Base-by-base conservation (phyloP, 2,329 filamentous ascomycete species). In the Trichoderma cornu-damae region DNA sequence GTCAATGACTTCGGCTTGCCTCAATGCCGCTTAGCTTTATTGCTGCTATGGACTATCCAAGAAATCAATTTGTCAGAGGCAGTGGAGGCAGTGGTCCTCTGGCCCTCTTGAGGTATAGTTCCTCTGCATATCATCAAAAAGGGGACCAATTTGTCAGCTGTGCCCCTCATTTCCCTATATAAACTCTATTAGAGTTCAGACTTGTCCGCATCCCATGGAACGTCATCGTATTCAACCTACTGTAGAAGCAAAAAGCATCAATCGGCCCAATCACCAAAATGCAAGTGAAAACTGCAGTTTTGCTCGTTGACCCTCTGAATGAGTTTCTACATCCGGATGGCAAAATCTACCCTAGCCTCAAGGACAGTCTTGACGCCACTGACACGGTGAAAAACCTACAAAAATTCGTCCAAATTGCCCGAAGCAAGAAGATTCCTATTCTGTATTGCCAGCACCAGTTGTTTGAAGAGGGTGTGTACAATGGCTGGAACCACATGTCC, bases 301-400 rank as follows among this genome's bases (percentile, higher is more conserved):
- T 63, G 6, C 59, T 63, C 5, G 58, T 62, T 43, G 62, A 63
- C 34, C 61, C 59, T 11, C 60, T 61, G 34, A 63, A 63, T 46
- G 62, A 63, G 5, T 63, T 62, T 32, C 20, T 63, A 11, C 62
- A 63, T 11, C 51, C 61, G 2, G 43, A 62, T 0, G 62, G 62
- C 28, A 63, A 62, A 12, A 8, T 62, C 12, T 44, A 24, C 22
- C 18, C 54, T n/a, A 8, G 3, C 8, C 44, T 60, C 30, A 51
- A 56, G 6, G 56, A 26, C 3, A 59, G 57, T 14, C 46, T 60
- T 3, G 35, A 59, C 4, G 57, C 59, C 3, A 46, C 49, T 14
- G 50, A 52, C 22, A 59, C 59, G 2, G 40, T 60, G 11, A 56
- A 56, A 20, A 30, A 62, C 44, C 22, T 58, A 28, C 54, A 60